Percentiles rank a stretch among this genome's conserved stretches.
These are phyloP conservation scores for Ceratocystis variospora DNA, from an alignment of 2,329 filamentous ascomycete genomes.

Conservation along the genomic window DNA sequence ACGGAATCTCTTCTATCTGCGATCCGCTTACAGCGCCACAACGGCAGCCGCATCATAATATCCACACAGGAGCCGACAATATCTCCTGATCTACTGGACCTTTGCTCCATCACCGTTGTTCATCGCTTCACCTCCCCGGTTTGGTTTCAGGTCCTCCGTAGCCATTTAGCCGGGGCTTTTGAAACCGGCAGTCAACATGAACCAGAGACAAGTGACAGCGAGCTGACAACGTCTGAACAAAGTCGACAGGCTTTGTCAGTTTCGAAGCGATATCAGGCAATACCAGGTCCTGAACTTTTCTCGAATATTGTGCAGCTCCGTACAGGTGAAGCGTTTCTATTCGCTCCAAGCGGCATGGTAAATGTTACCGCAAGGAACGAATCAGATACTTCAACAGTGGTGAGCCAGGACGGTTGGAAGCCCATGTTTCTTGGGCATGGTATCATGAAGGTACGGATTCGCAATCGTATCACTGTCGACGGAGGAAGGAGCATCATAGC, in stretches of 20 bases:
- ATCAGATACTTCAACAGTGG: no score
- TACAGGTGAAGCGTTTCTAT: background rate
- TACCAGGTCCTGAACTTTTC: background rate
- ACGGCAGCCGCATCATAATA: background rate
- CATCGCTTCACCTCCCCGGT: background rate
- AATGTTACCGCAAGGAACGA: no score
- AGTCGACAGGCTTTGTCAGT: no score
- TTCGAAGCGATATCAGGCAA: no score
- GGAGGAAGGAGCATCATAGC: no score
- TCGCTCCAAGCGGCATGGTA: background rate
- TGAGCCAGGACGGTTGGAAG: no score
- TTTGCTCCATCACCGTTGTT: background rate
- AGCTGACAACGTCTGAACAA: no score
- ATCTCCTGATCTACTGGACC: background rate
- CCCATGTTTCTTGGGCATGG: no score
- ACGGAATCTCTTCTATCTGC: background rate
- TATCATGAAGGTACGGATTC: no score
- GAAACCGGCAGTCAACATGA: background rate
- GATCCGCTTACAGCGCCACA: background rate
- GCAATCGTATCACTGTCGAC: no score
- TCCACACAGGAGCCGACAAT: background rate
- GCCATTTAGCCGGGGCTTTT: background rate
- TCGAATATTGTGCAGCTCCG: background rate
- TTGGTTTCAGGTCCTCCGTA: background rate
- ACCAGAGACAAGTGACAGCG: background rate